Conservation (phyloP, 2,329 filamentous ascomycete species). For the Pseudocercospora musae region DNA sequence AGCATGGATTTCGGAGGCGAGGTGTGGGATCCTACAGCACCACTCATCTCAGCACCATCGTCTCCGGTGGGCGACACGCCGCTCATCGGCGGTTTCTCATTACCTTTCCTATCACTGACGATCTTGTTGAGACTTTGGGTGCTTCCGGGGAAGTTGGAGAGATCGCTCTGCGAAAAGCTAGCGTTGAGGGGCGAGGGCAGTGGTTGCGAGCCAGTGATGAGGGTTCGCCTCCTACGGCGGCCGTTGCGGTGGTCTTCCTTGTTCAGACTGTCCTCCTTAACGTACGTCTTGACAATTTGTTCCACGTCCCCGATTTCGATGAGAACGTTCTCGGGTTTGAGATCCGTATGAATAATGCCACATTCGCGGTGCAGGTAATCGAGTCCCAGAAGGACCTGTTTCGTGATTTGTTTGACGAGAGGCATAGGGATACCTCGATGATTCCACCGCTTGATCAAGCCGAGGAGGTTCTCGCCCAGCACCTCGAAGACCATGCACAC, state of each 20-base stretch:
- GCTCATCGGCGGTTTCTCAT: conserved; percentile 36
- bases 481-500: conserved; percentile 99
- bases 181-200: conserved; percentile 92
- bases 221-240: conserved; percentile 78
- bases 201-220: conserved; percentile 96
- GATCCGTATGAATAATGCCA: conserved; percentile 96
- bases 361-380: conserved; percentile 97
- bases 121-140: conserved; percentile 79
- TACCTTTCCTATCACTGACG: conserved; percentile 68
- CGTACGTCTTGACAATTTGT: conserved; percentile 94
- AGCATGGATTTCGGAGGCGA: conserved; percentile 56
- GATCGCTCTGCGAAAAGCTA: conserved; percentile 76
- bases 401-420: conserved; percentile 96
- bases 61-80: conserved; percentile 40
- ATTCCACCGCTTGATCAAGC: conserved; percentile 97
- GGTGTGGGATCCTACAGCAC: conserved; percentile 46
- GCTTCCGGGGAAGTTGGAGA: conserved; percentile 57
- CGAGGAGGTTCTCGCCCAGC: conserved; percentile 87
- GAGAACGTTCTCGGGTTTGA: conserved; percentile 96
- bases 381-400: conserved; percentile 90
- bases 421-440: conserved; percentile 95
- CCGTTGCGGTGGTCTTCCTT: conserved; percentile 90
- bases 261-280: conserved; percentile 70
- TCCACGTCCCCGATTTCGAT: conserved; percentile 99
- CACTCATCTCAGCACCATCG: conserved; percentile 53